A percentile compares a stretch with the other conserved stretches of the same genome.
phyloP scores from a whole-genome alignment of 1,139 yeast genomes.

The Starmera stellimalicola region DNA sequence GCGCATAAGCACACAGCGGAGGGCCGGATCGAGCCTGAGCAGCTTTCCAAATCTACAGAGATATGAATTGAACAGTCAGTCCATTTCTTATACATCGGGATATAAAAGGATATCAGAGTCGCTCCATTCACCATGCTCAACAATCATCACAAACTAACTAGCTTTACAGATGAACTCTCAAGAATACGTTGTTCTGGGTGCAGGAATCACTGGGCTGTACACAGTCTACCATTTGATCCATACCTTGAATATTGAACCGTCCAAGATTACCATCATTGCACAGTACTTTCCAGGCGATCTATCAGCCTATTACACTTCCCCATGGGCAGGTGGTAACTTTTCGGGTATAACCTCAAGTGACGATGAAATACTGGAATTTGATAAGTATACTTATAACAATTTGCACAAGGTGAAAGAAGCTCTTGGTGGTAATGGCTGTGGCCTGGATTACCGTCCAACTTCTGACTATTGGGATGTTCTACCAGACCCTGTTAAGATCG shows the following conservation, averaged over 20 bases:
- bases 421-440: constrained; percentile 45
- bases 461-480: constrained; percentile 45
- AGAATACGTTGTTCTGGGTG: constrained; percentile 25
- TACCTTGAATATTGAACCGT: constrained; percentile 31
- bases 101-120: too few relatives aligned
- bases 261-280: constrained; percentile 48
- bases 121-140: too few relatives aligned
- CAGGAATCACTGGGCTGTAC: constrained; percentile 66
- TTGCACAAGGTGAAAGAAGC: constrained; percentile 32
- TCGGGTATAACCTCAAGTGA: constrained; percentile 58
- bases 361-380: constrained; percentile 39
- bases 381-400: constrained; percentile 44
- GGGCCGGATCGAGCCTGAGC: too few relatives aligned
- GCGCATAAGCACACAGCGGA: too few relatives aligned
- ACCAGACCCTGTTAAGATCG: constrained; percentile 35
- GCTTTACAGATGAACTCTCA: too few relatives aligned
- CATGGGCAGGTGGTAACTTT: constrained; percentile 68
- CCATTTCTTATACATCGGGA: too few relatives aligned
- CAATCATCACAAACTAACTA: too few relatives aligned
- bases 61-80: too few relatives aligned
- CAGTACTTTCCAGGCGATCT: constrained; percentile 67
- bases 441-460: constrained; percentile 43
- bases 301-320: constrained; percentile 61
- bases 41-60: too few relatives aligned
- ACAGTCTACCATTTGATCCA: constrained; percentile 47